phyloP scores from a whole-genome alignment of 2,329 filamentous ascomycete species.

The Endocalyx cinctus region DNA sequence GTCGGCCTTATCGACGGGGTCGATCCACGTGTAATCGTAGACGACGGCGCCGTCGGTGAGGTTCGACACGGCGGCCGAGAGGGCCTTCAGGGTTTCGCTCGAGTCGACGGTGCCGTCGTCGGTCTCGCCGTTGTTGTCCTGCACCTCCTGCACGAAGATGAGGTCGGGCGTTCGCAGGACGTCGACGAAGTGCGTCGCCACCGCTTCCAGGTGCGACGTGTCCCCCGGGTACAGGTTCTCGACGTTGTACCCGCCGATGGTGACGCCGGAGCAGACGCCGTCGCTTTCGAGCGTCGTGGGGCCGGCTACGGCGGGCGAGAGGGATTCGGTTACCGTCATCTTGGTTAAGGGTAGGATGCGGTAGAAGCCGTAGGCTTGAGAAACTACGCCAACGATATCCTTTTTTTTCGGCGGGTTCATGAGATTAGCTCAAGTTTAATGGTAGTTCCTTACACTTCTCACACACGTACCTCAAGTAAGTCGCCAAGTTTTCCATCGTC shows the following conservation, averaged over 20 bases:
- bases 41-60: constrained; percentile 36
- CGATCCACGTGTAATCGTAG: constrained; percentile 58
- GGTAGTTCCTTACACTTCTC: not conserved
- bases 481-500: constrained; percentile 60
- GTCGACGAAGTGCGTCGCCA: constrained; percentile 62
- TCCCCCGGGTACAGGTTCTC: constrained; percentile 58
- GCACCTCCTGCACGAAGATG: constrained; percentile 66
- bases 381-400: constrained; percentile 61
- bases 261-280: constrained; percentile 56
- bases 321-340: constrained; percentile 41
- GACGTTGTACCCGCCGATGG: constrained; percentile 64
- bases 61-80: constrained; percentile 47
- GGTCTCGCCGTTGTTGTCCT: constrained; percentile 59
- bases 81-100: constrained; percentile 54
- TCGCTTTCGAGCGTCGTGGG: constrained; percentile 49
- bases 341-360: constrained; percentile 60
- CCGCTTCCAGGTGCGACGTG: constrained; percentile 48
- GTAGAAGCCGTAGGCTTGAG: constrained; percentile 65
- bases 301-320: constrained; percentile 41
- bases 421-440: not conserved
- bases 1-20: constrained; percentile 55
- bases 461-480: constrained; percentile 44
- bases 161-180: constrained; percentile 61
- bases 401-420: constrained; percentile 2
- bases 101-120: constrained; percentile 54